phyloP scores from a whole-genome alignment of 2,329 filamentous ascomycete species.

The Colletotrichum orbiculare region DNA sequence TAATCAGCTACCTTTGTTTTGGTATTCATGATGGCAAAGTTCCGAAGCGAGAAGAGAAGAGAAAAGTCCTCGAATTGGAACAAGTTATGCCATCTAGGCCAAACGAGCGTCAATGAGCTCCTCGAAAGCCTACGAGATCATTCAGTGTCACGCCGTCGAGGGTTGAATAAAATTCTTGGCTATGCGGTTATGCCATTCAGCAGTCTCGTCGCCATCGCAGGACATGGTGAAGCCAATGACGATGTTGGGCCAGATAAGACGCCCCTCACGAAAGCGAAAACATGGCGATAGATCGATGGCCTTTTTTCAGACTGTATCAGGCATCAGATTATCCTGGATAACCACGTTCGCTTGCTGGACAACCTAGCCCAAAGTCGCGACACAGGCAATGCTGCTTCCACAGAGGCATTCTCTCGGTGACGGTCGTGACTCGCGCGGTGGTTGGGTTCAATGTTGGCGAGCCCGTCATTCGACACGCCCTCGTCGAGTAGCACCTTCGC shows the following conservation, averaged over 20 bases:
- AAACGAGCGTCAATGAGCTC: constrained; percentile 3
- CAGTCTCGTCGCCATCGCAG: too few relatives aligned
- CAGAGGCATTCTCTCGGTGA: not conserved
- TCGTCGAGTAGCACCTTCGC: not conserved
- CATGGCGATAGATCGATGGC: constrained; percentile 4
- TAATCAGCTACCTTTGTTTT: too few relatives aligned
- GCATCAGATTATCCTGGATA: not conserved
- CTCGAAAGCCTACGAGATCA: constrained; percentile 19
- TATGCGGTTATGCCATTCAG: too few relatives aligned
- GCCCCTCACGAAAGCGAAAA: too few relatives aligned
- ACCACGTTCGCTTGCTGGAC: constrained; percentile 6
- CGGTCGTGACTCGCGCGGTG: constrained; percentile 3
- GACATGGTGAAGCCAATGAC: too few relatives aligned
- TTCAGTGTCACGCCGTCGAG: constrained; percentile 12
- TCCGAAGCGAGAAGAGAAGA: not conserved
- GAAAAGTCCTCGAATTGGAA: not conserved
- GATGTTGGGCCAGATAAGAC: too few relatives aligned
- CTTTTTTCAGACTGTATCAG: constrained; percentile 8
- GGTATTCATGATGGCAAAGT: too few relatives aligned
- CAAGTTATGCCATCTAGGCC: not conserved
- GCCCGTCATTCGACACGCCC: not conserved
- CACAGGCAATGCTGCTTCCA: constrained; percentile 4
- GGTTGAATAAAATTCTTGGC: too few relatives aligned
- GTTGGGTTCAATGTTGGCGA: constrained; percentile 10
- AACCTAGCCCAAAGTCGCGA: constrained; percentile 4